Conservation (phyloP, 1,284 basidiomycete genomes). For the Macrocystidia cucumis region DNA sequence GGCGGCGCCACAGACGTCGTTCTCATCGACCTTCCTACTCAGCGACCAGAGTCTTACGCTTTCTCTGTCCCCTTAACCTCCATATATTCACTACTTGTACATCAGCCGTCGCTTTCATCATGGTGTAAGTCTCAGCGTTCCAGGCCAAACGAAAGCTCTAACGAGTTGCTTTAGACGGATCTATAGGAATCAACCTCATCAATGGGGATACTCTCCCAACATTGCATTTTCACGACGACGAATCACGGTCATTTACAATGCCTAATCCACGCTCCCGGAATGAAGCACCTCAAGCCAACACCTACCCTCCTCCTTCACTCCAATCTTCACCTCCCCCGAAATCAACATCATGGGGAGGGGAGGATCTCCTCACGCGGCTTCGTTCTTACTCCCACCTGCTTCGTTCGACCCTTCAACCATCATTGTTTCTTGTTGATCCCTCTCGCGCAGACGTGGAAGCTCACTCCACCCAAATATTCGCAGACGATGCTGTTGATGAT, state of each 20-base stretch:
- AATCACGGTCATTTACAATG: conserved; percentile 71
- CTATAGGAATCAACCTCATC: conserved; percentile 77
- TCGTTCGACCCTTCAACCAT: conserved; percentile 71
- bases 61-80: conserved; percentile 89
- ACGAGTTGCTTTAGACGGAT: conserved; percentile 48
- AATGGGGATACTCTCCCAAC: conserved; percentile 88
- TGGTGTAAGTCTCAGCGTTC: conserved; percentile 63
- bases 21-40: conserved; percentile 68
- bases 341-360: conserved; percentile 71
- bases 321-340: conserved; percentile 32
- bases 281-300: conserved; percentile 24
- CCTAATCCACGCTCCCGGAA: conserved; percentile 29
- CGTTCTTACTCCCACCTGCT: conserved; percentile 69
- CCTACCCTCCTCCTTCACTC: conserved; percentile 54
- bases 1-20: conserved; percentile 64
- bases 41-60: conserved; percentile 83
- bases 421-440: conserved; percentile 89
- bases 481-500: conserved; percentile 76
- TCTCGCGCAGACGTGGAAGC: conserved; percentile 84
- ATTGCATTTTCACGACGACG: conserved; percentile 95
- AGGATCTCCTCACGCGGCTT: conserved; percentile 71
- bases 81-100: conserved; percentile 86
- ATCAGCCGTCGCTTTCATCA: conserved; percentile 77
- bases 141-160: too few relatives aligned
- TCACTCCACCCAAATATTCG: conserved; percentile 76